Evolutionary conservation across 139 green algal genomes (phyloP), one percentile per base, ranked within the genome.

Genomic region (Picochlorum sp.): DNA sequence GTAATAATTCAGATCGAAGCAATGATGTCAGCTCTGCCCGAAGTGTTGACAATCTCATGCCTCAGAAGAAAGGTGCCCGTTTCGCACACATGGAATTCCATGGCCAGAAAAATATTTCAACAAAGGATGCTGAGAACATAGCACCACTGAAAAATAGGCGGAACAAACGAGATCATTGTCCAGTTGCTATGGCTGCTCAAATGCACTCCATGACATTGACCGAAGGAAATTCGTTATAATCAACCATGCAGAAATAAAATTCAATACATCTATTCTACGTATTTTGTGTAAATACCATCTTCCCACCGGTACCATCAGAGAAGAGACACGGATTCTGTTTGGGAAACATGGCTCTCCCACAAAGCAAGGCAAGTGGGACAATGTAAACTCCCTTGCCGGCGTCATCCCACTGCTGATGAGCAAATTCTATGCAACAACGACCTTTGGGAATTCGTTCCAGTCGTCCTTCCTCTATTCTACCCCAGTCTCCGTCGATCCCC

Each of bases 401-500:
- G 8, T 41, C 34, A 41, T 41, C 34, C 34, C 7, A 7, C 34
- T 41, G 34, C 0, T 41, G 34, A 41, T 14, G 8, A 41, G 34
- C 34, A 41, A 41, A 41, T 6, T 41, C 34, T 41, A 41, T 41
- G 6, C 34, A 41, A 2, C 34, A 41, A 14, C 34, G 34, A 41
- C 60, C 31, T 66, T 86, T 76, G 1, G 74, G 71, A 0, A 88
- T 65, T 18, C 68, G 66, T 62, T 63, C 41, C 78, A 69, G 31
- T 80, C 75, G 24, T 56, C 44, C 11, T 15, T 7, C 23, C 68
- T 69, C 74, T 75, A 69, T 30, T 87, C 57, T 1, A 62, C 23
- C 5, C 65, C 77, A 82, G 66, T 96, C 89, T 2, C 83, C 81
- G 65, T 94, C 85, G 37, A 96, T 38, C 0, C 68, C 89, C 4